Evolutionary conservation across 148 eudicot species (phyloP), one percentile per base, ranked within the genome.

Genomic region (Rhododendron ovatum): DNA sequence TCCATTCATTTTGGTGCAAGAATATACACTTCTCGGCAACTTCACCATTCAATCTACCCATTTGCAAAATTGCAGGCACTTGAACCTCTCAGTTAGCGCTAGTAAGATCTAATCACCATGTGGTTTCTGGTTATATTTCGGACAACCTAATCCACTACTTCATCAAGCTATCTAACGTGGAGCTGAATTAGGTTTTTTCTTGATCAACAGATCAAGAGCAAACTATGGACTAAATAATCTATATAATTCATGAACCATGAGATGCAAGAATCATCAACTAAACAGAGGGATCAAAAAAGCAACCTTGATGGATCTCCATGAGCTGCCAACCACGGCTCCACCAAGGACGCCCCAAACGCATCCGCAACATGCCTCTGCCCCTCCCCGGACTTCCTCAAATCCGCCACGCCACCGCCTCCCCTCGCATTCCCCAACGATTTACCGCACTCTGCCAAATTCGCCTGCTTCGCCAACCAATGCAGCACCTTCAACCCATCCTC

Each of bases 301-400:
- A 74, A 96, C 99, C 99, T 96, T 2, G 99, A 91, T 24, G 96
- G 95, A 84, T 96, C 98, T 30, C 94, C 98, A 86, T 96, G 99
- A 85, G 98, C 99, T 82, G 99, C 98, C 92, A 96, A 91, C 99
- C 99, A 96, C 47, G 99, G 99, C 92, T 96, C 99, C 83, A 94
- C 94, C 96, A 96, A 85, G 2, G 98, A 95, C 1, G 99, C 95
- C 81, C 99, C 99, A 48, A 96, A 95, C 0, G 99, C 94, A 89
- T 95, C 98, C 0, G 93, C 92, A n/a, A 94, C 83, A 87, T 92
- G 93, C 85, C 94, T 79, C 74, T 87, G 93, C 45, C 86, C 87
- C 87, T 95, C 96, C 35, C 74, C 74, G 1, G 93, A 91, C 83
- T 89, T 95, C 93, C 92, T 95, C 78, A 88, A 86, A 48, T 94